A percentile compares a stretch with the other conserved stretches of the same genome.
Conservation (phyloP, 768 basidiomycete species). For the Suillus fuscotomentosus region DNA sequence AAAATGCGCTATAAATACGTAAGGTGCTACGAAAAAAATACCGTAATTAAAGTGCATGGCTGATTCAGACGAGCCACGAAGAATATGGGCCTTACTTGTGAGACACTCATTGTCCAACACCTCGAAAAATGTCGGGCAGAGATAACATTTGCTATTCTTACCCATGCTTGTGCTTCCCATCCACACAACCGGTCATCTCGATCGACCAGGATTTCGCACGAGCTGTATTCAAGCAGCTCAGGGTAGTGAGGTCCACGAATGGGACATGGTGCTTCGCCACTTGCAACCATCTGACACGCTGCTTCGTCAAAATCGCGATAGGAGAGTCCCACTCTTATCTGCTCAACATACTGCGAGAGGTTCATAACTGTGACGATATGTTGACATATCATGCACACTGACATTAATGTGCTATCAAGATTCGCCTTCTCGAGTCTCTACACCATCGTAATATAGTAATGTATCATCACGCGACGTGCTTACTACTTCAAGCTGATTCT, state of each 20-base stretch:
- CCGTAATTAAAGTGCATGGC: too few relatives aligned
- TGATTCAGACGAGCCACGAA: too few relatives aligned
- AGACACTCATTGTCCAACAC: conserved; percentile 58
- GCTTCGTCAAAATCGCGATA: too few relatives aligned
- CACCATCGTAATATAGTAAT: conserved; percentile 93
- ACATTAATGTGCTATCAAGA: conserved; percentile 36
- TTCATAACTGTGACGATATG: conserved; percentile 20
- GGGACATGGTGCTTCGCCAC: conserved; percentile 44
- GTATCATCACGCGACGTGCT: conserved; percentile 73
- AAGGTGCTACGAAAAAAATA: too few relatives aligned
- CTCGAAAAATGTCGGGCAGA: conserved; percentile 75
- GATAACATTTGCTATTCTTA: conserved; percentile 64
- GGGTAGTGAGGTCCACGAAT: conserved; percentile 52
- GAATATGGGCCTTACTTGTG: conserved; percentile 35
- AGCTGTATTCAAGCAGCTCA: conserved; percentile 57
- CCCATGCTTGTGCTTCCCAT: conserved; percentile 60
- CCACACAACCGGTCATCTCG: conserved; percentile 49
- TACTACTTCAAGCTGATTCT: too few relatives aligned
- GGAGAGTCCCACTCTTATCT: conserved; percentile 88
- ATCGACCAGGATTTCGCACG: conserved; percentile 52
- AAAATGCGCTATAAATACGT: too few relatives aligned
- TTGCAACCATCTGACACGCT: too few relatives aligned
- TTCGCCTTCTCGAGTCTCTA: conserved; percentile 80
- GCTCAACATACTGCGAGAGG: conserved; percentile 78
- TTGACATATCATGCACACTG: too few relatives aligned